Evolutionary conservation across 225 moss, liverwort and hornwort species (phyloP).

Genomic region (Marchantia paleacea): DNA sequence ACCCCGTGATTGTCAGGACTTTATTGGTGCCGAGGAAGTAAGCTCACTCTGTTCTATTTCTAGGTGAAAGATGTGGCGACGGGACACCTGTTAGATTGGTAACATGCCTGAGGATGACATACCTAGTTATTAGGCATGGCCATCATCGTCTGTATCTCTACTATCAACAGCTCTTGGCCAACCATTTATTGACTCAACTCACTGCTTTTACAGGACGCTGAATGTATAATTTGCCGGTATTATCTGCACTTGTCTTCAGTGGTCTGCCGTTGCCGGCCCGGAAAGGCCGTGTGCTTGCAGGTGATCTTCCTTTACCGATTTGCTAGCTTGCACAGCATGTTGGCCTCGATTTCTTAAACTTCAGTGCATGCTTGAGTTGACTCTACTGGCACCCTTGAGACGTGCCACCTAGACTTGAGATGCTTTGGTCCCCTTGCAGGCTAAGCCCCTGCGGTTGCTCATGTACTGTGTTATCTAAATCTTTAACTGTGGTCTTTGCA

Average conservation of each 20-base stretch:
- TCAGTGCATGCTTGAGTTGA: not conserved
- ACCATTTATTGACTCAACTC: not conserved
- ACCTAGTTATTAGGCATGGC: not conserved
- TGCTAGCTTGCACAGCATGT: not conserved
- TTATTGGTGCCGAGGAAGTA: slow-evolving; percentile 91
- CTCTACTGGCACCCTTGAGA: not conserved
- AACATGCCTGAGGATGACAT: not conserved
- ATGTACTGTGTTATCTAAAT: not conserved
- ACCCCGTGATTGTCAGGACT: slow-evolving; percentile 61
- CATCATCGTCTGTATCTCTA: not conserved
- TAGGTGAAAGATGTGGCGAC: not conserved
- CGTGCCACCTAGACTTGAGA: too few species aligned
- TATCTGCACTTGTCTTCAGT: slow-evolving; percentile 92
- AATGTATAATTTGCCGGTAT: slow-evolving; percentile 94
- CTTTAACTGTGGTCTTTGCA: not conserved
- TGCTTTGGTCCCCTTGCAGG: too few species aligned
- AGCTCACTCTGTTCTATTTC: not conserved
- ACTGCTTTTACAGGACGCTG: slow-evolving; percentile 58
- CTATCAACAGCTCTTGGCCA: not conserved
- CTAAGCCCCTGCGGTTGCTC: not conserved
- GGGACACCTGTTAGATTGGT: not conserved
- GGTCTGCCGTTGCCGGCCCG: slow-evolving; percentile 89
- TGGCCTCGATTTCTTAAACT: not conserved
- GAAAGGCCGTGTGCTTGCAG: slow-evolving; percentile 96
- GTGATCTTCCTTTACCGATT: slow-evolving; percentile 26